These are phyloP conservation scores for Oryza brachyantha DNA, from an alignment of 176 grass and related monocot species.

Conservation along the genomic window DNA sequence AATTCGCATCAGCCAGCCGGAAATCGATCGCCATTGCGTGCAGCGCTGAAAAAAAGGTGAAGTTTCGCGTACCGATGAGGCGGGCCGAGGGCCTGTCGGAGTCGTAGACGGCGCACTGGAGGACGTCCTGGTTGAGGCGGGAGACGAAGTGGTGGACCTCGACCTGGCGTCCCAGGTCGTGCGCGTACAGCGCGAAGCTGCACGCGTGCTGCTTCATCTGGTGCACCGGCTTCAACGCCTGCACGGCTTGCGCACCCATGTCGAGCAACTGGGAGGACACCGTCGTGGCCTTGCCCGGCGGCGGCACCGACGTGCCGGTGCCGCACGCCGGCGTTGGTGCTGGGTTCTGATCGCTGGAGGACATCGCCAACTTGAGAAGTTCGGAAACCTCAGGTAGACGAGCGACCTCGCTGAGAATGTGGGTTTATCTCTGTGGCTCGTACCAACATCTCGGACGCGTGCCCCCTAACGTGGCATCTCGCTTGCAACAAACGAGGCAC, in stretches of 20 bases:
- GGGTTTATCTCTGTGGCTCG: background rate
- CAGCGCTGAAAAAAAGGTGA: background rate
- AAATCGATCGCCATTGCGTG: background rate
- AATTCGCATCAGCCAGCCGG: no score
- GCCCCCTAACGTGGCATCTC: slow-evolving; percentile 45
- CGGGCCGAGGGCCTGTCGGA: slow-evolving; percentile 57
- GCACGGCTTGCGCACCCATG: slow-evolving; percentile 49
- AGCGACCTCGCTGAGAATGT: background rate
- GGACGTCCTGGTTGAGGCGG: slow-evolving; percentile 80
- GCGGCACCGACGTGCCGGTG: background rate
- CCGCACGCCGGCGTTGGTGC: background rate
- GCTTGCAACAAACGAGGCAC: slow-evolving; percentile 8
- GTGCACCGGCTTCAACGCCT: slow-evolving; percentile 59
- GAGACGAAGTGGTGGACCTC: slow-evolving; percentile 76
- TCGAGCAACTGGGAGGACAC: slow-evolving; percentile 46
- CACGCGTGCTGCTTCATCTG: slow-evolving; percentile 92
- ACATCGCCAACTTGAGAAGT: no score
- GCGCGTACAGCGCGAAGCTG: slow-evolving; percentile 72
- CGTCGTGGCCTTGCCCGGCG: slow-evolving; percentile 42
- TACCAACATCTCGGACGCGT: slow-evolving; percentile 15
- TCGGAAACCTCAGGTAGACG: background rate
- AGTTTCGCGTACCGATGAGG: slow-evolving; percentile 46
- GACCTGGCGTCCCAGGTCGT: slow-evolving; percentile 63
- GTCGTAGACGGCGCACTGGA: slow-evolving; percentile 89
- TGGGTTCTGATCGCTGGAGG: slow-evolving; percentile 56